Conservation (phyloP, 352 stramenopile genomes). For the Phytophthora pseudosyringae region DNA sequence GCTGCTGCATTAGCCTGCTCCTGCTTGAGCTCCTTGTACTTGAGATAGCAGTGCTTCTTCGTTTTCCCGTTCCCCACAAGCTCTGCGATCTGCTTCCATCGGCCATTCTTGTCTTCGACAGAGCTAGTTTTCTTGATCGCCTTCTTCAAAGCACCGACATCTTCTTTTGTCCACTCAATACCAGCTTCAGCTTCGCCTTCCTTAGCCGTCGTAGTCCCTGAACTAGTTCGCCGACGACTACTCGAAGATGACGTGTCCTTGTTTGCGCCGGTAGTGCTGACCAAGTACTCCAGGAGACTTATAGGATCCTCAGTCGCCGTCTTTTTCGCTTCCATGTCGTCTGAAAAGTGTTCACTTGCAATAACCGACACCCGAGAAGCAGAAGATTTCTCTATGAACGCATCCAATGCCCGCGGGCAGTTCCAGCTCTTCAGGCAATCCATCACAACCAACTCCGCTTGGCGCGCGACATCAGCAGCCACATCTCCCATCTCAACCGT, state of each 20-base stretch:
- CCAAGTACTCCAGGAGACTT: slow-evolving; percentile 60
- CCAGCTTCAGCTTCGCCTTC: slow-evolving; percentile 29
- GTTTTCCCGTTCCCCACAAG: slow-evolving; percentile 63
- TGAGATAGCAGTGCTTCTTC: slow-evolving; percentile 87
- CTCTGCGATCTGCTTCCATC: slow-evolving; percentile 73
- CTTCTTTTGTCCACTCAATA: slow-evolving; percentile 61
- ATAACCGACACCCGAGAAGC: slow-evolving; percentile 23
- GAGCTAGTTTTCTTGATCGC: slow-evolving; percentile 73
- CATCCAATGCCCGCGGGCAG: slow-evolving; percentile 60
- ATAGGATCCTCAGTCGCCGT: slow-evolving; percentile 10
- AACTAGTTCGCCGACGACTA: slow-evolving; percentile 9
- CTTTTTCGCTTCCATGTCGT: slow-evolving; percentile 63
- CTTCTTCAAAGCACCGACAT: slow-evolving; percentile 64
- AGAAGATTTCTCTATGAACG: slow-evolving; percentile 49
- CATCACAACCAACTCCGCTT: slow-evolving; percentile 75
- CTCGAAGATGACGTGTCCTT: slow-evolving; percentile 10
- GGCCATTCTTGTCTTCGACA: slow-evolving; percentile 73
- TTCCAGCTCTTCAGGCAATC: slow-evolving; percentile 72
- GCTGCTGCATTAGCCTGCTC: slow-evolving; percentile 48
- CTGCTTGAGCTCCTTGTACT: slow-evolving; percentile 86
- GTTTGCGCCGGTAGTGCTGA: slow-evolving; percentile 33
- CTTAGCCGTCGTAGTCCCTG: slow-evolving; percentile 10
- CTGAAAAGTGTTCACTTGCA: slow-evolving; percentile 60
- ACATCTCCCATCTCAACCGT: slow-evolving; percentile 23
- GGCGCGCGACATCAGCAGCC: slow-evolving; percentile 50